Evolutionary conservation across 192 early-diverging fungal genomes (phyloP).

Genomic region (Coemansia sp.): DNA sequence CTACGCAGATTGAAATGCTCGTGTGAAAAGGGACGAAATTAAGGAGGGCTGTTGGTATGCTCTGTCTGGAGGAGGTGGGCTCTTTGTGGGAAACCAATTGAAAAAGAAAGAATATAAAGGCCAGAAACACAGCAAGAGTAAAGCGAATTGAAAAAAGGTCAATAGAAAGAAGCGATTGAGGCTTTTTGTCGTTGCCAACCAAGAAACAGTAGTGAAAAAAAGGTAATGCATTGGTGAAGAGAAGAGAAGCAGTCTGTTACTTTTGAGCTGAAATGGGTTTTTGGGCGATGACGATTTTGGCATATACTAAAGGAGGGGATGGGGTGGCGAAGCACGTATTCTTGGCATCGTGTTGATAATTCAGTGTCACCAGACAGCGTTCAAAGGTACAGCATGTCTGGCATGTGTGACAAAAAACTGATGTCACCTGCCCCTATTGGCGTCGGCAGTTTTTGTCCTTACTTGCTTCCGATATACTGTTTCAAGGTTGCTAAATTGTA

Average conservation of each 20-base stretch:
- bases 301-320: not conserved
- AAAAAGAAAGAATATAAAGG: not conserved
- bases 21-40: not conserved
- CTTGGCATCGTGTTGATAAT: too few species aligned
- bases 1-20: not conserved
- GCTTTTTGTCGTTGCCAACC: not conserved
- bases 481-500: too few species aligned
- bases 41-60: not conserved
- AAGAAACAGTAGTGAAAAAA: not conserved
- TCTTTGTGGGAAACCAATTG: not conserved
- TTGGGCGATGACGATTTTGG: conserved; percentile 1
- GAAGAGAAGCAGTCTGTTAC: not conserved
- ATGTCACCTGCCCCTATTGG: too few species aligned
- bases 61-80: not conserved
- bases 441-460: too few species aligned
- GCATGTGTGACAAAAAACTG: too few species aligned
- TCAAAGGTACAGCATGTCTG: too few species aligned
- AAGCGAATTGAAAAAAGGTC: not conserved
- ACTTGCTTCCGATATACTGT: too few species aligned
- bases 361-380: too few species aligned
- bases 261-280: not conserved
- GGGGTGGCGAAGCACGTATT: too few species aligned
- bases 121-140: too few species aligned
- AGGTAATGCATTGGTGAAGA: not conserved
- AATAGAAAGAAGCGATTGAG: not conserved